Base-by-base conservation (phyloP, 2,329 filamentous ascomycete species). In the Cercospora beticola region DNA sequence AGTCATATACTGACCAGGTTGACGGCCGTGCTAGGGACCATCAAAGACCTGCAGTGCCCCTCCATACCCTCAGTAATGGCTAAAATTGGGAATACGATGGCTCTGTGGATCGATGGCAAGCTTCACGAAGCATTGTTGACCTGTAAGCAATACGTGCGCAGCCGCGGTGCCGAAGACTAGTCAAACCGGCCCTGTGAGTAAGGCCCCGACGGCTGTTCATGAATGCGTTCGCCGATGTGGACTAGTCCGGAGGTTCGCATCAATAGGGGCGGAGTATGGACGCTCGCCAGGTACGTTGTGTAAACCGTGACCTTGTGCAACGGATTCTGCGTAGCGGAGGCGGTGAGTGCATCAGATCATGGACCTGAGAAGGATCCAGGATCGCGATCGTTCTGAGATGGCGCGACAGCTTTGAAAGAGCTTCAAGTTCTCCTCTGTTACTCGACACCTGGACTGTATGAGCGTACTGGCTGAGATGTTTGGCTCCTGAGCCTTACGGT, bases 61-160 rank as follows among this genome's bases (percentile, higher is more conserved):
- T 65, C 26, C 10, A 40, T 56, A 52, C n/a, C 16, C 30, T 58
- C 54, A 30, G 23, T 14, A 21, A 30, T 8, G 14, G 16, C 54
- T 58, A 31, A 58, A 36, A 54, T 64, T 57, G 62, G 33, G 46
- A 23, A 56, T 57, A 40, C 30, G 49, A 57, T 30, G 54, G 46
- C 62, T 54, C 18, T 57, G 49, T 36, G 49, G 46, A 56, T 64
- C 49, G 18, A 56, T 64, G 23, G 21, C n/a, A 33, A 26, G 46
- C 46, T 52, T 52, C 21, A 14, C 46, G 46, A 52, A 52, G 49
- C 26, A 49, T 46, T 36, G 49, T 23, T 56, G 46, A 6, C 31
- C n/a, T 56, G 62, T 49, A n/a, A 28, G 62, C 62, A 64, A 64
- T 43, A 57, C 52, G 46, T 64, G 62, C 46, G 30, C 43, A 7